Evolutionary conservation across 495 filamentous ascomycete species (phyloP), one percentile per base, ranked within the genome.

Genomic region (Penicillium canescens): DNA sequence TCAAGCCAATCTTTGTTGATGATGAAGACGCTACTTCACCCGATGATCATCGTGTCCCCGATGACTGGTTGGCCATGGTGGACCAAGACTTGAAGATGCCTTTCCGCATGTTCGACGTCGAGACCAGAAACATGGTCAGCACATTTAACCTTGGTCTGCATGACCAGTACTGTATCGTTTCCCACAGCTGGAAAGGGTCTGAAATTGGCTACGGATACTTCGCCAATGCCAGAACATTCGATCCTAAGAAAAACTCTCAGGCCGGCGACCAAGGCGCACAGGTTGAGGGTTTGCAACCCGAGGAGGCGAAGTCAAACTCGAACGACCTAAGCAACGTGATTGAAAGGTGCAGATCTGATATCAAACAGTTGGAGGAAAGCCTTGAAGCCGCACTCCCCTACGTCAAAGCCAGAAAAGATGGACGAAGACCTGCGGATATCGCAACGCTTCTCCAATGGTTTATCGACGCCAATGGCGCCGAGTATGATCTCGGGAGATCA

Each of bases 151-250:
- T 61, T 1, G 70, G 69, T 8, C 62, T 71, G 33, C 18, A 56
- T 10, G 52, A 60, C 23, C 43, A 60, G 38, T 79, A 79, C 44
- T 75, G 72, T 23, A 77, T 79, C 53, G 59, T 79, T 6, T 77
- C 74, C 1, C 76, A 79, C 46, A 68, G 74, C 41, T 79, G 76
- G 74, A 77, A 77, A 57, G 74, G 72, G 0, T 50, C 42, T 4
- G 76, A 78, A 50, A 57, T 78, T n/a, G 52, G 60, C 16, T 70
- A 71, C 21, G 52, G 55, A n/a, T 71, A 68, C 46, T 62, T 77
- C 50, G 40, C n/a, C 28, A 37, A 46, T 42, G 55, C 47, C 34
- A 31, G 46, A 39, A 56, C 42, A 8, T 51, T 51, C 11, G 26
- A 43, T 6, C 38, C 48, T 18, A 35, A 11, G 13, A 38, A 54